These are phyloP conservation scores for Erysimum cheiri DNA, from an alignment of 441 rosid genomes.

Conservation along the genomic window DNA sequence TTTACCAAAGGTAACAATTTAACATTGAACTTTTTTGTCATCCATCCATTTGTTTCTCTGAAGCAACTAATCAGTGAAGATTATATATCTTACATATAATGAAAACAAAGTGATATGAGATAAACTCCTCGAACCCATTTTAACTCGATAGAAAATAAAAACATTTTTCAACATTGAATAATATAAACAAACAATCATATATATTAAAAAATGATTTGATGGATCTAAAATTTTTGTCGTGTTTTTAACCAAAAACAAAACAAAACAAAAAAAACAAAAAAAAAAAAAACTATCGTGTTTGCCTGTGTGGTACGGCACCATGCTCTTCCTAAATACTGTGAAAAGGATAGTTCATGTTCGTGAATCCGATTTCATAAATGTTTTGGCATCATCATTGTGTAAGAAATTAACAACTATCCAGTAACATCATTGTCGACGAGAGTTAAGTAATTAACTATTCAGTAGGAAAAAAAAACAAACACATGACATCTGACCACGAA, in stretches of 20 bases:
- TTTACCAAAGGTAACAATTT: background rate
- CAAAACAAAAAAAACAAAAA: too few species aligned
- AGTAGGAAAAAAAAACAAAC: background rate
- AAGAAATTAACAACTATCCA: background rate
- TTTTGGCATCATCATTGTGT: conserved; percentile 4
- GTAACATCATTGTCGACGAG: background rate
- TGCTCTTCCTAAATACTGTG: background rate
- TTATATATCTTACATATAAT: background rate
- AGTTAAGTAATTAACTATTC: background rate
- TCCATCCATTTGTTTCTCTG: background rate
- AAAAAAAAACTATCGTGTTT: conserved; percentile 23
- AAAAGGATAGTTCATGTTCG: conserved; percentile 5
- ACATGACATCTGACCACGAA: background rate
- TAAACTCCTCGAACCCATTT: too few species aligned
- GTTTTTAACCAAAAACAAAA: too few species aligned
- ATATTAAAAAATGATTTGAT: too few species aligned
- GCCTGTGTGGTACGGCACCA: conserved; percentile 21
- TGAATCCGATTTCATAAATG: background rate
- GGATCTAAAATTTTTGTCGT: too few species aligned
- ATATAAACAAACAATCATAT: too few species aligned
- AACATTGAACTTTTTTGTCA: background rate
- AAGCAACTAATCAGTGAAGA: background rate
- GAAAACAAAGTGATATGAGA: background rate
- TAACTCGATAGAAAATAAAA: too few species aligned
- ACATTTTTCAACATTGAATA: too few species aligned